Evolutionary conservation across 2,329 filamentous ascomycete genomes (phyloP).

Genomic region (Fonsecaea pedrosoi): DNA sequence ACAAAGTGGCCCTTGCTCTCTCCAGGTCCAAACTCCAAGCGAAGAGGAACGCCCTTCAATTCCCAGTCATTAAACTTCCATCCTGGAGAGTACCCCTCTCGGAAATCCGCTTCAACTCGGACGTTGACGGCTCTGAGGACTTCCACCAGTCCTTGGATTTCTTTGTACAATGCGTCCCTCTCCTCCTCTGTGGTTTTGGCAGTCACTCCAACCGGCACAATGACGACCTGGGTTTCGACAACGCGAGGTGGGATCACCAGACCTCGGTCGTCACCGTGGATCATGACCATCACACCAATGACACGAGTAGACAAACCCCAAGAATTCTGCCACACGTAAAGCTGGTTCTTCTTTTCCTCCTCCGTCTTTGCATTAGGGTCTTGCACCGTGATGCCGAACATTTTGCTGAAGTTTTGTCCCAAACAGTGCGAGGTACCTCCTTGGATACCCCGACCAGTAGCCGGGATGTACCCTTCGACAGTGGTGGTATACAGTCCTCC

Average conservation of each 20-base stretch:
- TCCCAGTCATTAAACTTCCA: conserved; percentile 99
- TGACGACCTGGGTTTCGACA: conserved; percentile 80
- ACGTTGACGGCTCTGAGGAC: conserved; percentile 75
- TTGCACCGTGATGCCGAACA: conserved; percentile 98
- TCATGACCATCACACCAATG: conserved; percentile 99
- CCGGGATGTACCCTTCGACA: conserved; percentile 94
- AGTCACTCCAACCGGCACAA: conserved; percentile 92
- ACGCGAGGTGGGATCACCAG: conserved; percentile 91
- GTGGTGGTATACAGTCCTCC: conserved; percentile 97
- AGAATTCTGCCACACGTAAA: conserved; percentile 97
- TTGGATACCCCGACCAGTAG: conserved; percentile 95
- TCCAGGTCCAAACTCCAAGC: conserved; percentile 94
- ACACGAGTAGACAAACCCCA: conserved; percentile 98
- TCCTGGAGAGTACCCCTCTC: conserved; percentile 89
- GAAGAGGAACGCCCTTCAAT: conserved; percentile 90
- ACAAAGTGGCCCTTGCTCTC: conserved; percentile 86
- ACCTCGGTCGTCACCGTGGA: conserved; percentile 94
- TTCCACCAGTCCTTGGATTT: conserved; percentile 73
- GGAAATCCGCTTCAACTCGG: conserved; percentile 79
- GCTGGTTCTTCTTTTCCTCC: conserved; percentile 71
- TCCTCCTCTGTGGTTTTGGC: conserved; percentile 85
- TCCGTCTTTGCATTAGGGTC: conserved; percentile 76
- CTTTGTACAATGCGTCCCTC: conserved; percentile 74
- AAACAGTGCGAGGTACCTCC: conserved; percentile 93
- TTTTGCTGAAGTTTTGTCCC: conserved; percentile 98